A percentile compares a stretch with the other conserved stretches of the same genome.
phyloP scores from a whole-genome alignment of 75 land plant genomes.

The Cupressus sempervirens region DNA sequence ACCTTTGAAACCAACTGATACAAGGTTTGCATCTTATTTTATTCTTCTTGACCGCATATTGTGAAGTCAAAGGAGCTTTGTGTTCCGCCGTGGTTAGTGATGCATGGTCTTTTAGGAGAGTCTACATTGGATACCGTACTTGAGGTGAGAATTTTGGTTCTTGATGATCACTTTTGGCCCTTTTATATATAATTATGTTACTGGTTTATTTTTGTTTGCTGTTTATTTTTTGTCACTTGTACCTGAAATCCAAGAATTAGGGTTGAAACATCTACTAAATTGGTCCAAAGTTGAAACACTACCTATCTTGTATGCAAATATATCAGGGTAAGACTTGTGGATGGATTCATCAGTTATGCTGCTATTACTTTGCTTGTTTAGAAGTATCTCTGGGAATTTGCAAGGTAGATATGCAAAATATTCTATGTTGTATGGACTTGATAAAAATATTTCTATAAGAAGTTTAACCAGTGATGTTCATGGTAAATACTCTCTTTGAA shows the following conservation, averaged over 20 bases:
- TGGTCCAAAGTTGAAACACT: neutral
- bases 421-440: neutral
- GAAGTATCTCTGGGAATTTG: neutral
- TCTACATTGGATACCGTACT: no score
- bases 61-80: no score
- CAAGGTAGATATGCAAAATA: neutral
- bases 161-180: no score
- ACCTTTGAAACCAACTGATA: no score
- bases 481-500: neutral
- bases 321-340: neutral
- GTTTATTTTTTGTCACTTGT: neutral
- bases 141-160: no score
- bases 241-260: neutral
- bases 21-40: no score
- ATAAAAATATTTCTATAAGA: neutral
- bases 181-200: neutral
- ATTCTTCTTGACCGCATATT: no score
- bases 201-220: neutral
- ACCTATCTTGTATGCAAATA: neutral
- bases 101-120: no score
- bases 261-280: neutral
- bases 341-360: neutral
- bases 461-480: neutral
- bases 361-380: neutral
- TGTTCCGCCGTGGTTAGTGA: no score